phyloP scores from a whole-genome alignment of 2,329 filamentous ascomycete genomes.

The Nigrospora sphaerica region DNA sequence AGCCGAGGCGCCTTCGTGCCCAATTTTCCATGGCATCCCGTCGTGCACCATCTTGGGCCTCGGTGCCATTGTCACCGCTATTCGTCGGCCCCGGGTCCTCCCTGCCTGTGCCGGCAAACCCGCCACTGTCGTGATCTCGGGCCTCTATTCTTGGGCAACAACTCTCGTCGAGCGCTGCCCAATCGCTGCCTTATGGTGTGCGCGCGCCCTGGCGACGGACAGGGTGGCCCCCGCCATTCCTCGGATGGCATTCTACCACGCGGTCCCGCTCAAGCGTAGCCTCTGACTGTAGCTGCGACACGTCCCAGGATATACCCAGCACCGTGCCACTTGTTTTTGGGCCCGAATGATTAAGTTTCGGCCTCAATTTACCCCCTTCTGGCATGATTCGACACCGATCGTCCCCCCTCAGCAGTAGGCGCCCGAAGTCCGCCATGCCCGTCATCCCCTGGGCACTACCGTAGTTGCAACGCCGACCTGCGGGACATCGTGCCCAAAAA shows the following conservation, averaged over 20 bases:
- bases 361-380: too few relatives aligned
- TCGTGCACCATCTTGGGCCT: neutral
- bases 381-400: too few relatives aligned
- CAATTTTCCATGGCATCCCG: neutral
- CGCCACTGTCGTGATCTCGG: neutral
- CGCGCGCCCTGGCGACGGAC: neutral
- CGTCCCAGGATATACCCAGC: slow-evolving; percentile 3
- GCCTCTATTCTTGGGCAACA: neutral
- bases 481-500: too few relatives aligned
- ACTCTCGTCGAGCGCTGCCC: neutral
- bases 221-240: neutral
- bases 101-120: neutral
- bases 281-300: slow-evolving; percentile 3
- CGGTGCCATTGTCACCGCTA: neutral
- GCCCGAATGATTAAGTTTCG: too few relatives aligned
- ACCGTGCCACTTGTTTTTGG: too few relatives aligned
- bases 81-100: neutral
- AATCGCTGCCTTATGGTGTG: slow-evolving; percentile 1
- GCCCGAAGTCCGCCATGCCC: too few relatives aligned
- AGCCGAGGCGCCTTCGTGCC: neutral
- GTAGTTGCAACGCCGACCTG: too few relatives aligned
- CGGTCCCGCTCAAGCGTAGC: neutral
- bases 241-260: too few relatives aligned
- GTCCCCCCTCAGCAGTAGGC: too few relatives aligned
- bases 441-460: too few relatives aligned